These are phyloP conservation scores for Prunus armeniaca DNA, from an alignment of 306 rosid genomes.

Conservation along the genomic window DNA sequence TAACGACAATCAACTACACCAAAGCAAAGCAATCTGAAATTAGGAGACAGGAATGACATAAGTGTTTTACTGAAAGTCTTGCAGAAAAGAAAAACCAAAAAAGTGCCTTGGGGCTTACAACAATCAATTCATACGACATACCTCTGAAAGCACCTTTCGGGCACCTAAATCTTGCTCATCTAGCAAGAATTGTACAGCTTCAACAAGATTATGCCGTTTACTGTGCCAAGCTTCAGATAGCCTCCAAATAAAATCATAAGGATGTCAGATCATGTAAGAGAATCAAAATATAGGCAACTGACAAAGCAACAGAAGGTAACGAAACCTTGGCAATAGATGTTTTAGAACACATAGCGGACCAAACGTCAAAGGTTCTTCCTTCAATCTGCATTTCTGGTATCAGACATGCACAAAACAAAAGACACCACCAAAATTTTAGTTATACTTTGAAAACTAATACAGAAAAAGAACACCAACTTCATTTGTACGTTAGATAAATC, in stretches of 20 bases:
- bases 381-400: constrained; percentile 80
- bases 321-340: constrained; percentile 93
- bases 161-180: constrained; percentile 79
- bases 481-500: background rate
- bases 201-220: constrained; percentile 72
- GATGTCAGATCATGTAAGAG: constrained; percentile 28
- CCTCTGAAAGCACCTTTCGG: constrained; percentile 86
- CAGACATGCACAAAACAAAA: background rate
- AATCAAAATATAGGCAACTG: constrained; percentile 20
- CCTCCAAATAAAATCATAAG: constrained; percentile 43
- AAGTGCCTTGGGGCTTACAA: background rate
- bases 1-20: constrained; percentile 82
- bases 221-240: constrained; percentile 87
- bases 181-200: constrained; percentile 72
- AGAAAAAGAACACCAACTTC: background rate
- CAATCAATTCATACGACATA: constrained; percentile 19
- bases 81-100: constrained; percentile 1
- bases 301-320: constrained; percentile 12
- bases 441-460: background rate
- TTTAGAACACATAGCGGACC: constrained; percentile 79
- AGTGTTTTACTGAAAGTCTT: background rate
- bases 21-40: constrained; percentile 17
- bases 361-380: constrained; percentile 78
- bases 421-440: background rate
- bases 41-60: constrained; percentile 9